phyloP scores from a whole-genome alignment of 2,329 filamentous ascomycete genomes.

The Akanthomyces dipterigenus region DNA sequence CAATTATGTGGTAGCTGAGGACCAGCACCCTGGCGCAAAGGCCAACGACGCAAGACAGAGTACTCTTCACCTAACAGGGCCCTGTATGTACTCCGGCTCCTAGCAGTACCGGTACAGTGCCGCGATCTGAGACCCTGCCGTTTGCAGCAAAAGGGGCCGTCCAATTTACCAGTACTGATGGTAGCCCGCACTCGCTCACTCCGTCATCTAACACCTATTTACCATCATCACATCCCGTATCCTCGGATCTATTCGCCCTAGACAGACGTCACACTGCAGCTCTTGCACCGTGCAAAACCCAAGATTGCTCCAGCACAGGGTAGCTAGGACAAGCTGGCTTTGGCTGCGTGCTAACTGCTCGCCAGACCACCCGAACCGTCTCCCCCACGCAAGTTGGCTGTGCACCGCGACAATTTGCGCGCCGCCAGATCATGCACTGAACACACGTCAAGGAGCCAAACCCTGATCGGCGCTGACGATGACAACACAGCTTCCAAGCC shows the following conservation, averaged over 20 bases:
- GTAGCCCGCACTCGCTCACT: background rate
- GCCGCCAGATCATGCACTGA: conserved; percentile 5
- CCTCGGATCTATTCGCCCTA: background rate
- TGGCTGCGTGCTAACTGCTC: background rate
- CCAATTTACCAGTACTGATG: background rate
- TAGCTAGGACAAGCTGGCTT: background rate
- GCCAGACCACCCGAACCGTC: background rate
- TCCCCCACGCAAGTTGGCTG: background rate
- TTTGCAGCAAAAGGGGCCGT: background rate
- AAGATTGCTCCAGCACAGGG: conserved; percentile 10
- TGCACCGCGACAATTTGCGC: background rate
- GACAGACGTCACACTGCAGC: conserved; percentile 5
- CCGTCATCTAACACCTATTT: background rate
- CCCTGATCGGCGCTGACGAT: conserved; percentile 4
- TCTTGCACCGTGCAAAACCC: conserved; percentile 3
- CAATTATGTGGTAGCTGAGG: background rate
- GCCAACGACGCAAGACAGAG: background rate
- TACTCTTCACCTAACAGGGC: background rate
- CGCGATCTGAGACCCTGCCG: background rate
- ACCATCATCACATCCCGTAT: background rate
- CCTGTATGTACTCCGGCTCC: too few species aligned
- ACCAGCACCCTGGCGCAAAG: background rate
- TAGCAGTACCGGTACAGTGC: background rate
- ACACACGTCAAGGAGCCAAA: background rate
- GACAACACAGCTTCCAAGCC: background rate